phyloP scores from a whole-genome alignment of 2,329 filamentous ascomycete genomes.

The Chrysosporium queenslandicum region DNA sequence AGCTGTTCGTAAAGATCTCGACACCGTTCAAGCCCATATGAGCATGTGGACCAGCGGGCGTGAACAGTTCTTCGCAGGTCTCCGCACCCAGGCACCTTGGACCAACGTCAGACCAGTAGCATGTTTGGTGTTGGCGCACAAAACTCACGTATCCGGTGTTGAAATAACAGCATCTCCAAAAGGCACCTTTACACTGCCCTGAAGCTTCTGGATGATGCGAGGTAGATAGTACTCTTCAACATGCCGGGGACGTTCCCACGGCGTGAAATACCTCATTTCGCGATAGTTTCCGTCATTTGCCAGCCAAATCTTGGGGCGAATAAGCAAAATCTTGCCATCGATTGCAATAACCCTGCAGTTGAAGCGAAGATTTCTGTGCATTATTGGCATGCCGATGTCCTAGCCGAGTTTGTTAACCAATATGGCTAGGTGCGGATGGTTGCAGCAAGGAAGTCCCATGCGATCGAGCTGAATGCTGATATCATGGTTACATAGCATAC shows the following conservation, averaged over 20 bases:
- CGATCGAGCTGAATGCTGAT: too few relatives aligned
- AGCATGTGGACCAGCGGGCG: conserved; percentile 45
- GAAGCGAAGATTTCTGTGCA: conserved; percentile 48
- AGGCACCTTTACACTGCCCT: conserved; percentile 45
- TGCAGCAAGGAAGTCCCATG: too few relatives aligned
- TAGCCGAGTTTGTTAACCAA: neutral
- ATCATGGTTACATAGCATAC: neutral
- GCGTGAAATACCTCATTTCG: conserved; percentile 52
- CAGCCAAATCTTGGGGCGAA: conserved; percentile 56
- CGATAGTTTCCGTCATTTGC: conserved; percentile 50
- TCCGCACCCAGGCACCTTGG: conserved; percentile 36
- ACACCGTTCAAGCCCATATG: conserved; percentile 55
- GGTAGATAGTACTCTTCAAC: conserved; percentile 55
- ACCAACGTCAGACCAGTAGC: neutral
- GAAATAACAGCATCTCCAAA: conserved; percentile 58
- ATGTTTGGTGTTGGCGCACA: conserved; percentile 19
- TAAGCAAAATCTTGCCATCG: conserved; percentile 57
- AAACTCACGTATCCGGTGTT: conserved; percentile 42
- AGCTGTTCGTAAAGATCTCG: conserved; percentile 60
- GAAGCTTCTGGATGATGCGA: conserved; percentile 46
- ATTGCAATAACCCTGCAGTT: conserved; percentile 55
- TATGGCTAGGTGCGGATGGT: too few relatives aligned
- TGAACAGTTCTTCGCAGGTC: conserved; percentile 50
- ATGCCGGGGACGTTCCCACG: conserved; percentile 45
- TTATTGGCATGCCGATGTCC: conserved; percentile 41